phyloP scores from a whole-genome alignment of 2,329 filamentous ascomycete species.

The Ascochyta lentis region DNA sequence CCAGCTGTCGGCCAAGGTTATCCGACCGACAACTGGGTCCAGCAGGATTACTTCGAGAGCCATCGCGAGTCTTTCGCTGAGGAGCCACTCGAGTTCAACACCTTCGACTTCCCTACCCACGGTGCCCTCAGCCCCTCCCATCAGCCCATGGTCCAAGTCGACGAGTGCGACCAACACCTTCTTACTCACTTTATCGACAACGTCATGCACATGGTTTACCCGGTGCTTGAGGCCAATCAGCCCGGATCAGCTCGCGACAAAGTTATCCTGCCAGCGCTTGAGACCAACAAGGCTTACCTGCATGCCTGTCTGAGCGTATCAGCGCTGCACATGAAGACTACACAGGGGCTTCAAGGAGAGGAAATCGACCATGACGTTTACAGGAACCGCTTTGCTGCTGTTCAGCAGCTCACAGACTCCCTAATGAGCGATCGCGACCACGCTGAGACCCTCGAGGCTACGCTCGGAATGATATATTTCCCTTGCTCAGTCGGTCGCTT shows the following conservation, averaged over 20 bases:
- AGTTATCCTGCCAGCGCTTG: constrained; percentile 84
- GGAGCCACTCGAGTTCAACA: constrained; percentile 71
- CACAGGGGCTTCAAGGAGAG: constrained; percentile 69
- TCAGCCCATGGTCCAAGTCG: constrained; percentile 79
- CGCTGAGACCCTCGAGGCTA: constrained; percentile 87
- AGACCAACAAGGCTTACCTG: constrained; percentile 90
- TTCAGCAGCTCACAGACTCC: constrained; percentile 83
- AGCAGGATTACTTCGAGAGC: constrained; percentile 72
- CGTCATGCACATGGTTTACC: constrained; percentile 88
- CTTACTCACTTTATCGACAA: constrained; percentile 90
- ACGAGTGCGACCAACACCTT: constrained; percentile 84
- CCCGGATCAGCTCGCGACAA: constrained; percentile 81
- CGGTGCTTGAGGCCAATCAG: constrained; percentile 88
- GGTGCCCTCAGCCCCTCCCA: constrained; percentile 65
- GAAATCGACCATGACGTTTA: constrained; percentile 90
- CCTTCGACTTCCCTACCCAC: constrained; percentile 81
- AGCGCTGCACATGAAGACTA: constrained; percentile 88
- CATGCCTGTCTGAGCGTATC: constrained; percentile 95
- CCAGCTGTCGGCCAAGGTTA: constrained; percentile 73
- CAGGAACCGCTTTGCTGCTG: constrained; percentile 87
- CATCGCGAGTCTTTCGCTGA: constrained; percentile 69
- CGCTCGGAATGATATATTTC: constrained; percentile 94
- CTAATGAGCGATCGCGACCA: constrained; percentile 82
- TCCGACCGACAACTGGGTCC: constrained; percentile 73
- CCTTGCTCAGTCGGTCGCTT: constrained; percentile 88